Conservation (phyloP, 1,139 yeast genomes). For the Hemisphaericaspora subhashii region DNA sequence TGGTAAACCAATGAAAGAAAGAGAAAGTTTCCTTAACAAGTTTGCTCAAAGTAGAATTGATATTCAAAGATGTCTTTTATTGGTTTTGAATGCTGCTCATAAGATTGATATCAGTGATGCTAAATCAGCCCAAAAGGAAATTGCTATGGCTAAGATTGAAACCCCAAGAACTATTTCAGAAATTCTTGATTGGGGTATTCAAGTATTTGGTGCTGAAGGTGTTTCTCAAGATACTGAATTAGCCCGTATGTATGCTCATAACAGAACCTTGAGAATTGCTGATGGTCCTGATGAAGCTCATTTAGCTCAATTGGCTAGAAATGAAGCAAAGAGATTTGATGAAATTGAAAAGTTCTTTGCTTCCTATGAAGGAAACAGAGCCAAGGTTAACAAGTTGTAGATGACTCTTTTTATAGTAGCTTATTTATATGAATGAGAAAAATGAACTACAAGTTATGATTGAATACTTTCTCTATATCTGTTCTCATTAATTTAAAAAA, state of each 20-base stretch:
- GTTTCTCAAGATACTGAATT: constrained; percentile 64
- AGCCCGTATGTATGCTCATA: constrained; percentile 55
- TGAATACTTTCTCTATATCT: background rate
- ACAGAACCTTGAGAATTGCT: constrained; percentile 65
- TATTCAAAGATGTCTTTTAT: constrained; percentile 55
- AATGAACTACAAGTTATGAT: background rate
- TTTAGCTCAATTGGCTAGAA: constrained; percentile 57
- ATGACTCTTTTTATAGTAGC: background rate
- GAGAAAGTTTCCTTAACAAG: constrained; percentile 53
- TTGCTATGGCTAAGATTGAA: constrained; percentile 69
- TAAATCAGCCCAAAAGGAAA: constrained; percentile 57
- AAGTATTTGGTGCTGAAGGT: constrained; percentile 71
- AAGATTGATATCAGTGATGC: constrained; percentile 59
- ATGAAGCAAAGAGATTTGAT: constrained; percentile 37
- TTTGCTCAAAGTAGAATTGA: constrained; percentile 62
- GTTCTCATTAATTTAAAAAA: background rate
- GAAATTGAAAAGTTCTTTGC: constrained; percentile 36
- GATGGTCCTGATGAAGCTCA: constrained; percentile 82
- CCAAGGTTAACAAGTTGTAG: constrained; percentile 29
- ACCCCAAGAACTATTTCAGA: constrained; percentile 59
- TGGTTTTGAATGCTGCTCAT: constrained; percentile 67
- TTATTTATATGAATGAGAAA: background rate
- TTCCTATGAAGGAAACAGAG: constrained; percentile 21
- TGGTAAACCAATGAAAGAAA: constrained; percentile 53
- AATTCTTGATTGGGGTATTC: constrained; percentile 67